Evolutionary conservation across 148 eudicot species (phyloP), one percentile per base, ranked within the genome.

Genomic region (Heliosperma pusillum): DNA sequence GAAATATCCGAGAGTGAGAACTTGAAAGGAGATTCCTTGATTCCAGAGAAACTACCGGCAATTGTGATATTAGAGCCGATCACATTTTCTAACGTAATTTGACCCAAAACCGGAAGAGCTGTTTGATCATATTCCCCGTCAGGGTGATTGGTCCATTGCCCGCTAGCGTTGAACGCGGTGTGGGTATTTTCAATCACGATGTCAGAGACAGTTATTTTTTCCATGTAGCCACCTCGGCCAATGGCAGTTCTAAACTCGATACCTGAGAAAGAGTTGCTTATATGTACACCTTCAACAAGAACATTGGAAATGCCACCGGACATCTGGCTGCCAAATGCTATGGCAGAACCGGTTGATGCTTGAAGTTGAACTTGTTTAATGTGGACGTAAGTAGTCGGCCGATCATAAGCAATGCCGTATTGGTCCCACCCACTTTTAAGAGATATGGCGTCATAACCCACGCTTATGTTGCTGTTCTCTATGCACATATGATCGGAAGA

Each of bases 351-450:
- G 0, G 74, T 66, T 29, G 86, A 78, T 42, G 86, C 83, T 81
- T 80, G 83, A 36, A 87, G 89, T 17, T 79, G 44, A 70, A 82
- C 87, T 15, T 81, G 69, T 75, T 74, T 87, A 70, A 87, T 84
- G 65, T 87, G 89, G 52, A 87, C 74, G 19, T 66, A 53, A 60
- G 83, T 62, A 17, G 87, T 82, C 30, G 89, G 84, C 52, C 76
- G 76, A 27, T 60, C 75, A 36, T 87, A 87, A 13, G 78, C 68
- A 60, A 87, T 82, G 19, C 89, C 89, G 8, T 84, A 74, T 73
- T 87, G 80, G 30, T 87, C 89, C 87, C 89, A 87, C 20, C 89
- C 89, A 9, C 89, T 87, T 81, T 87, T 82, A 21, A 87, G 86
- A 0, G 87, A 64, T 68, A 87, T 87, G 11, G 89, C 84, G 45